These are phyloP conservation scores for Daldinia vernicosa DNA, from an alignment of 495 filamentous ascomycete species.

Conservation along the genomic window DNA sequence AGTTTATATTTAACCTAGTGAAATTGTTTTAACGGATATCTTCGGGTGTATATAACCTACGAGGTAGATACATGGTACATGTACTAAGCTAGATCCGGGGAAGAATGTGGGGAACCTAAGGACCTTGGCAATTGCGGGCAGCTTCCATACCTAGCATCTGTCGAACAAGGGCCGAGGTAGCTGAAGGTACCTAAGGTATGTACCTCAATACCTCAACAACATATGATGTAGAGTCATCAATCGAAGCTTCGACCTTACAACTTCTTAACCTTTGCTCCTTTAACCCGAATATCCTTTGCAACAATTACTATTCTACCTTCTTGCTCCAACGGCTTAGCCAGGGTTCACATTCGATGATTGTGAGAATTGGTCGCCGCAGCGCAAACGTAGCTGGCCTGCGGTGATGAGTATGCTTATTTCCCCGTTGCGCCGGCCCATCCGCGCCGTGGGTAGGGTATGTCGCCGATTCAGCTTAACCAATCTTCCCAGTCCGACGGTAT, in stretches of 20 bases:
- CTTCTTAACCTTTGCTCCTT: slow-evolving; percentile 23
- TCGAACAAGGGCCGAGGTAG: slow-evolving; percentile 6
- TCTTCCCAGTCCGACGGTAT: slow-evolving; percentile 6
- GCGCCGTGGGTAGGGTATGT: slow-evolving; percentile 18
- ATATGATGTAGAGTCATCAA: slow-evolving; percentile 6
- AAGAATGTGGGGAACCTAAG: slow-evolving; percentile 29
- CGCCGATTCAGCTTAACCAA: slow-evolving; percentile 15
- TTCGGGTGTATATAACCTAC: slow-evolving; percentile 11
- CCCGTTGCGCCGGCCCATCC: slow-evolving; percentile 35
- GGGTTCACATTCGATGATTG: slow-evolving; percentile 31
- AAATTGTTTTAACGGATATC: slow-evolving; percentile 21
- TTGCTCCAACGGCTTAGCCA: slow-evolving; percentile 5
- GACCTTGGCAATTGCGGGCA: not conserved
- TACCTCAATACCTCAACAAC: not conserved
- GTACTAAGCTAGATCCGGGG: slow-evolving; percentile 21
- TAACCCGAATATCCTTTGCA: slow-evolving; percentile 12
- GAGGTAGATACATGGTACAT: not conserved
- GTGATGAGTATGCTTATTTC: slow-evolving; percentile 41
- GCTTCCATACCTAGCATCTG: slow-evolving; percentile 13
- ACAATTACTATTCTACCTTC: not conserved
- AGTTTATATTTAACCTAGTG: not conserved
- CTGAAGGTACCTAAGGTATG: slow-evolving; percentile 14
- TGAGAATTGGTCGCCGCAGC: slow-evolving; percentile 33
- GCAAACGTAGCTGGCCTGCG: slow-evolving; percentile 41
- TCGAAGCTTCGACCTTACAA: slow-evolving; percentile 20